phyloP scores from a whole-genome alignment of 2,329 filamentous ascomycete genomes.

The Botrytis aclada region DNA sequence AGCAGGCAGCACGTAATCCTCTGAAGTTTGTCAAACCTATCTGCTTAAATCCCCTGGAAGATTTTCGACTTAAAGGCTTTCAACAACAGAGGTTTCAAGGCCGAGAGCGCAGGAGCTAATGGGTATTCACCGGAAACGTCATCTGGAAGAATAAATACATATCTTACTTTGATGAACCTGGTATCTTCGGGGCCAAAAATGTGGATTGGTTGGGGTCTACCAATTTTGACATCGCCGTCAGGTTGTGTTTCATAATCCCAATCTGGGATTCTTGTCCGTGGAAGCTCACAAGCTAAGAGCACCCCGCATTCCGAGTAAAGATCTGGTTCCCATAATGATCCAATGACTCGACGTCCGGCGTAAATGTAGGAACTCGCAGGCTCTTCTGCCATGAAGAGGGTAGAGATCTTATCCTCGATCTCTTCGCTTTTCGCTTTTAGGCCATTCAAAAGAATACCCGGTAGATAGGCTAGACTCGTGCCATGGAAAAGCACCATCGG shows the following conservation, averaged over 20 bases:
- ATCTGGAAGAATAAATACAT: background rate
- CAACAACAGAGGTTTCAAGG: background rate
- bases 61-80: background rate
- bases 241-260: background rate
- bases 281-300: background rate
- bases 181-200: background rate
- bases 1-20: background rate
- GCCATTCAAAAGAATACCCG: background rate
- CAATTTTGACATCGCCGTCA: background rate
- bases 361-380: background rate
- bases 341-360: fast-evolving
- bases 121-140: no score
- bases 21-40: background rate
- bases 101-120: background rate
- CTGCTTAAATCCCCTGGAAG: background rate
- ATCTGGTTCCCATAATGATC: background rate
- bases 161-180: background rate
- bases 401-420: background rate
- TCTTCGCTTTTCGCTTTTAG: background rate
- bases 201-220: background rate
- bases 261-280: background rate
- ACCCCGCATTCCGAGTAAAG: background rate
- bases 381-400: background rate
- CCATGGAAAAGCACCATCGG: background rate
- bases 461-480: background rate